phyloP scores from a whole-genome alignment of 257 asterid genomes.

The Nicotiana noctiflora region DNA sequence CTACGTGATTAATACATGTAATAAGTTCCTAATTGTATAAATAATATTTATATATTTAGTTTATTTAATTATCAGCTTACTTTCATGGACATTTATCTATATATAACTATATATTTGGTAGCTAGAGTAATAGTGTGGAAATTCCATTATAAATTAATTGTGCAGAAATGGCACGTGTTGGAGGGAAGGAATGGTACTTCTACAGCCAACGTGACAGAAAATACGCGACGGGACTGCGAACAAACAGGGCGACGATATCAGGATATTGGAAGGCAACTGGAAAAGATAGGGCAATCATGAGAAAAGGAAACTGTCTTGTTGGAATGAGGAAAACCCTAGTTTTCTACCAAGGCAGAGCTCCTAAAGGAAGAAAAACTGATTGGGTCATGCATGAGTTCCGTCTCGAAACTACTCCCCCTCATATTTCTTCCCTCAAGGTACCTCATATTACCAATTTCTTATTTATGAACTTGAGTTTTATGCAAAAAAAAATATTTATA shows the following conservation, averaged over 20 bases:
- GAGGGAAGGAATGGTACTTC: conserved; percentile 77
- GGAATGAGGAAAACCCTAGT: conserved; percentile 93
- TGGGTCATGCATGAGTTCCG: conserved; percentile 98
- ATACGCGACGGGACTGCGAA: conserved; percentile 78
- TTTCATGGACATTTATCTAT: too few relatives aligned
- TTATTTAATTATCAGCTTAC: too few relatives aligned
- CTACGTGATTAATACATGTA: too few relatives aligned
- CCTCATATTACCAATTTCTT: not conserved
- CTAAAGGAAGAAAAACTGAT: conserved; percentile 69
- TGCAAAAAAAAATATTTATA: not conserved
- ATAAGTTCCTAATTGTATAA: too few relatives aligned
- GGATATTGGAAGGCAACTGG: conserved; percentile 99
- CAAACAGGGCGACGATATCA: conserved; percentile 75
- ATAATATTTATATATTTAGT: too few relatives aligned
- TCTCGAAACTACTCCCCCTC: conserved; percentile 47
- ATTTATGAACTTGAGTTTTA: too few relatives aligned
- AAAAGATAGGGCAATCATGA: conserved; percentile 51
- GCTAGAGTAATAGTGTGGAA: too few relatives aligned
- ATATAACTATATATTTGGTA: too few relatives aligned
- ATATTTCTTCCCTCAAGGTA: conserved; percentile 43
- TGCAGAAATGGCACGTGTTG: conserved; percentile 70
- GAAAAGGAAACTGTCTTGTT: conserved; percentile 41
- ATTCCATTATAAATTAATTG: not conserved
- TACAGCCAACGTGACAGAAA: conserved; percentile 78
- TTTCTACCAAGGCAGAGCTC: conserved; percentile 88